Evolutionary conservation across 495 filamentous ascomycete species (phyloP), one percentile per base, ranked within the genome.

Genomic region (Trichoderma orchidacearum): DNA sequence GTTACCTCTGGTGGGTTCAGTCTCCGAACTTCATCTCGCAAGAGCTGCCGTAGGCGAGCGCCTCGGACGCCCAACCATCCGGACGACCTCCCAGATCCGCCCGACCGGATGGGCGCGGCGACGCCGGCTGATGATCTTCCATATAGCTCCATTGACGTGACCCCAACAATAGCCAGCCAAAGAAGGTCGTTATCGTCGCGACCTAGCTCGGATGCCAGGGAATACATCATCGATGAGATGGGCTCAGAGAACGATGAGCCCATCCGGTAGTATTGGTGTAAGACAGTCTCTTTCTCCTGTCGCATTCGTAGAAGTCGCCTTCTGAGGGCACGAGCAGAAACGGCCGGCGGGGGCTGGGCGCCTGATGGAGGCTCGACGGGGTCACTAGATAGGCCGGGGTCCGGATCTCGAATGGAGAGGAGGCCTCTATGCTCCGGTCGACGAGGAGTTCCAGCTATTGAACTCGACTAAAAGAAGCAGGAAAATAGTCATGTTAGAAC

Each of bases 151-250:
- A 93, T 82, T 31, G 90, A 93, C 23, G 85, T 87, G 34, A 95
- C 87, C 11, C 93, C 93, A 23, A 97, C 86, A 60, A 97, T 96
- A 9, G 90, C 80, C 50, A 94, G 77, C 93, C 93, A 98, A 29
- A 98, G 81, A 29, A 96, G 73, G 62, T 98, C 90, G 62, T 97
- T 97, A 64, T 97, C 92, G 74, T 98, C 93, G 36, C 90, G 85
- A 57, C 92, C 94, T 11, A 97, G 80, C 61, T 96, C 93, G 1
- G 90, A 96, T 17, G 91, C 93, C 5, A 98, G 77, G 2, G 89
- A 94, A 70, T 97, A 98, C 58, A 98, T 73, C 64, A 98, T 80
- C 0, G 89, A 90, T 0, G 90, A 95, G 57, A 97, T 88, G 27
- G 93, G 93, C 64, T 97, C 94, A 2, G 90, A 90, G 65, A 95